A percentile compares a stretch with the other conserved stretches of the same genome.
Evolutionary conservation across 768 basidiomycete genomes (phyloP).

Genomic region (Scleroderma citrinum): DNA sequence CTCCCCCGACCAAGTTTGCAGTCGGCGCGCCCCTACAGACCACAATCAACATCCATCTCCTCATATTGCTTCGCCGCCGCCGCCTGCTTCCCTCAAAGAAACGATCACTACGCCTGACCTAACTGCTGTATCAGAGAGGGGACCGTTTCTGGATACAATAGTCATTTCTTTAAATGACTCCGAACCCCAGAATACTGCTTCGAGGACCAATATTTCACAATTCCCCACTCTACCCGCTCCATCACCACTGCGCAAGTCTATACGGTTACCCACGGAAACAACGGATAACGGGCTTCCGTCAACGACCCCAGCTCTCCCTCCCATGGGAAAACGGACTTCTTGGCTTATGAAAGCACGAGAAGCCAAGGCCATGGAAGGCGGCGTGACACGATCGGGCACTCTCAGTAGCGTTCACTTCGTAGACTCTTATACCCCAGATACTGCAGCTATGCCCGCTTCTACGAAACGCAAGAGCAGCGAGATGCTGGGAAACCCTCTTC

Average conservation of each 20-base stretch:
- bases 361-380: slow-evolving; percentile 57
- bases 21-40: background rate
- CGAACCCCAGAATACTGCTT: slow-evolving; percentile 20
- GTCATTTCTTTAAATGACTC: slow-evolving; percentile 33
- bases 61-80: background rate
- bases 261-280: slow-evolving; percentile 44
- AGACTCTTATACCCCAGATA: slow-evolving; percentile 1
- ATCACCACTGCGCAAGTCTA: slow-evolving; percentile 64
- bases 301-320: slow-evolving; percentile 26
- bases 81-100: slow-evolving; percentile 6
- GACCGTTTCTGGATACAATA: slow-evolving; percentile 12
- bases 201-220: slow-evolving; percentile 37
- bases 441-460: slow-evolving; percentile 19
- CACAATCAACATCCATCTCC: slow-evolving; percentile 19
- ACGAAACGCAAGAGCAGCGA: slow-evolving; percentile 68
- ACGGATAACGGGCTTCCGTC: slow-evolving; percentile 30
- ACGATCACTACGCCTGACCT: slow-evolving; percentile 19
- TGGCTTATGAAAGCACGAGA: slow-evolving; percentile 78
- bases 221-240: slow-evolving; percentile 68
- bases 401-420: slow-evolving; percentile 1
- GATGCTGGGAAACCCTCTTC: slow-evolving; percentile 21
- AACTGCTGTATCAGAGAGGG: slow-evolving; percentile 7
- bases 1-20: slow-evolving; percentile 25
- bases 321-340: slow-evolving; percentile 62
- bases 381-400: slow-evolving; percentile 26